Evolutionary conservation across 208 protist genomes (phyloP), one percentile per base, ranked within the genome.

Genomic region (Leptomonas pyrrhocoris): DNA sequence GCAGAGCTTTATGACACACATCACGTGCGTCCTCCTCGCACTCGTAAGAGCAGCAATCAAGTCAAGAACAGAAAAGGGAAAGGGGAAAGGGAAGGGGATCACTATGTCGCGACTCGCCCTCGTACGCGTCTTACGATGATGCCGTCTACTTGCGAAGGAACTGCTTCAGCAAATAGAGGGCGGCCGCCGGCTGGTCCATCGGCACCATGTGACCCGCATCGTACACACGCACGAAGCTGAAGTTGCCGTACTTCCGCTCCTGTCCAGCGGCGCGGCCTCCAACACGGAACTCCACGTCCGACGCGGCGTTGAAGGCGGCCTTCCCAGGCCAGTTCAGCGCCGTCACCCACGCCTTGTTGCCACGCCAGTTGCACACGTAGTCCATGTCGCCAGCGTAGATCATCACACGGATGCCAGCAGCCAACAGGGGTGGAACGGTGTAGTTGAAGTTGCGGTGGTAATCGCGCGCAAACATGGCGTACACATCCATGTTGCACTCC

Each of bases 311-410:
- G 70, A 97, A 93, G 21, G 42, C 89, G 2, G 38, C 65, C 51
- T 89, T 74, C 55, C 86, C 83, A 13, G 77, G 40, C 94, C 95
- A 98, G 53, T 86, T 36, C 51, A 98, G 62, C 19, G 30, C 69
- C 13, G 50, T 43, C 16, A 82, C 81, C 94, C 94, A 98, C 34
- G 68, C 74, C 76, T 94, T 80, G 79, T 94, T 97, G 46, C 94
- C 94, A 25, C 96, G 79, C 79, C 83, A 97, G 79, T 98, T 98
- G 81, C 94, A 97, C 59, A 97, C 91, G 65, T 87, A 97, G 74
- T 98, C 94, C 58, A 68, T 77, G 46, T 97, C 94, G 18, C 95
- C 95, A 0, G 84, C 86, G 79, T 97, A 98, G 54, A 98, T 92
- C 68, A 97, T 67, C 18, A 96, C 93, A 36, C 80, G 86, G n/a